phyloP scores from a whole-genome alignment of 148 eudicot genomes.

The Rhododendron ovatum region DNA sequence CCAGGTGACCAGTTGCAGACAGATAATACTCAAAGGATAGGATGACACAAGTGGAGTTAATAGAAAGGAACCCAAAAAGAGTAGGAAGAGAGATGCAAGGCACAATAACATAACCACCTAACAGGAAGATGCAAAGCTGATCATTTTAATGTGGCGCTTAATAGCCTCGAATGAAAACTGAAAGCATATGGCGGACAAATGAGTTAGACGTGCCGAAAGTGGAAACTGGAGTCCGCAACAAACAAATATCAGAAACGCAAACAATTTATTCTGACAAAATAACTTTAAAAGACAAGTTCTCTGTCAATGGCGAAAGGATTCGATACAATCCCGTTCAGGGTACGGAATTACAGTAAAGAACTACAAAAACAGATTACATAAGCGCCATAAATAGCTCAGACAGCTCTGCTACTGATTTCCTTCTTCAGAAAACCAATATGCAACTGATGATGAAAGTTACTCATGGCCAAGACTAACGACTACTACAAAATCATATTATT shows the following conservation, averaged over 20 bases:
- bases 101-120: too few species aligned
- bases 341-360: constrained; percentile 7
- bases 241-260: not conserved
- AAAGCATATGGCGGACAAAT: not conserved
- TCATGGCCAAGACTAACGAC: constrained; percentile 1
- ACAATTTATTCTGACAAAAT: constrained; percentile 9
- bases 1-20: too few species aligned
- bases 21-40: too few species aligned
- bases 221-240: not conserved
- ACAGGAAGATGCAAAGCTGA: too few species aligned
- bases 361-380: not conserved
- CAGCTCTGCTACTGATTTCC: constrained; percentile 8
- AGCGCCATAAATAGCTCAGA: not conserved
- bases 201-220: not conserved
- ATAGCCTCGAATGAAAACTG: not conserved
- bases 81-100: too few species aligned
- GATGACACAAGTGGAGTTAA: too few species aligned
- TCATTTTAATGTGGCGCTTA: too few species aligned
- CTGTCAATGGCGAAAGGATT: constrained; percentile 7
- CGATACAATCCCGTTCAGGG: not conserved
- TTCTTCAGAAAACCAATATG: constrained; percentile 5
- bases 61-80: too few species aligned
- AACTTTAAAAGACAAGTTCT: not conserved
- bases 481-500: not conserved
- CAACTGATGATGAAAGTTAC: not conserved